Conservation (phyloP, 768 basidiomycete species). For the Termitomyces sp. region DNA sequence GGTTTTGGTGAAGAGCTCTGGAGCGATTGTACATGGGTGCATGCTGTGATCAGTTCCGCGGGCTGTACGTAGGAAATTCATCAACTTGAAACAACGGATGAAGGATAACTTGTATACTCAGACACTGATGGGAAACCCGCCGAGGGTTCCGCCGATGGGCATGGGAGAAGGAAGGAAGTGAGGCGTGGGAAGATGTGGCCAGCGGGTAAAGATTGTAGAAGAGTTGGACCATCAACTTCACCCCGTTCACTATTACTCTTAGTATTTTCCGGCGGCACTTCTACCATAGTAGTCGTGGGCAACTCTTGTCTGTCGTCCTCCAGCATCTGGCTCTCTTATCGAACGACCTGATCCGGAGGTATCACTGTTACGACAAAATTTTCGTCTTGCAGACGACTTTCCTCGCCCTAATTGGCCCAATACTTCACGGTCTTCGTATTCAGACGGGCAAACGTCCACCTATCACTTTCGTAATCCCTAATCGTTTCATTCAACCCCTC, state of each 20-base stretch:
- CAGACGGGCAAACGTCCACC: slow-evolving; percentile 27
- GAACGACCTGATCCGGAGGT: slow-evolving; percentile 17
- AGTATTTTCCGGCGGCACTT: slow-evolving; percentile 48
- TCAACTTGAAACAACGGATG: background rate
- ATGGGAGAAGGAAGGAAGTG: slow-evolving; percentile 18
- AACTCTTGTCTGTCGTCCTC: slow-evolving; percentile 29
- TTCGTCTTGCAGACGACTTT: slow-evolving; percentile 17
- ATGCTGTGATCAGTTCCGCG: background rate
- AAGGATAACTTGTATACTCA: background rate
- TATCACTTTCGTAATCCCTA: slow-evolving; percentile 68
- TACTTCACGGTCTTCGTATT: slow-evolving; percentile 21
- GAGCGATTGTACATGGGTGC: slow-evolving; percentile 2
- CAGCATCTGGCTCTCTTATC: slow-evolving; percentile 17
- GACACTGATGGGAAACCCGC: slow-evolving; percentile 15
- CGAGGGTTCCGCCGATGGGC: slow-evolving; percentile 21
- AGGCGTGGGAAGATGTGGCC: slow-evolving; percentile 31
- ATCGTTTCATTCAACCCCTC: slow-evolving; percentile 58
- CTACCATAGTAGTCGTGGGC: slow-evolving; percentile 53
- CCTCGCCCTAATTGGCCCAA: slow-evolving; percentile 25
- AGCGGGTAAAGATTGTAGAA: slow-evolving; percentile 22
- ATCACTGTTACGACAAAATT: slow-evolving; percentile 16
- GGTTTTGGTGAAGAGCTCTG: background rate
- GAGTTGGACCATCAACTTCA: slow-evolving; percentile 28
- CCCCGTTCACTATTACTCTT: slow-evolving; percentile 40
- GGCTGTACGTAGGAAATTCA: background rate